Percentiles rank a stretch among this genome's conserved stretches.
These are phyloP conservation scores for Mycena leptocephala DNA, from an alignment of 768 basidiomycete species.

Conservation along the genomic window DNA sequence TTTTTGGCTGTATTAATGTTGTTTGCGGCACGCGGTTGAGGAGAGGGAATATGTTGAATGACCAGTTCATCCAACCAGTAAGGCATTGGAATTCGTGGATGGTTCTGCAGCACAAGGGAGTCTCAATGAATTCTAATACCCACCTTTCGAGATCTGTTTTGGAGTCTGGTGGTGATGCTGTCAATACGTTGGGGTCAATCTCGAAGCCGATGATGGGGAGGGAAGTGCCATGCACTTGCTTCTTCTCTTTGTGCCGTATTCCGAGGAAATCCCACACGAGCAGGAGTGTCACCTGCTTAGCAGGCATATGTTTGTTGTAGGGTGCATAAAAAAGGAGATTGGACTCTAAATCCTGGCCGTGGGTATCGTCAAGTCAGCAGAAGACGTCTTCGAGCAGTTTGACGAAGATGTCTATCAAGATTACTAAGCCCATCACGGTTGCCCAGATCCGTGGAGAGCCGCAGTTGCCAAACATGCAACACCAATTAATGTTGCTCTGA, in stretches of 20 bases:
- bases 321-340: conserved; percentile 37
- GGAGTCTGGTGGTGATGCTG: conserved; percentile 27
- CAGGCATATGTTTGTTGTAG: conserved; percentile 39
- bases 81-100: no score
- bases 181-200: conserved; percentile 45
- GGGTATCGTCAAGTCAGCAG: conserved; percentile 49
- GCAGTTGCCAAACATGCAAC: conserved; percentile 40
- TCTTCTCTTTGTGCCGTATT: conserved; percentile 42
- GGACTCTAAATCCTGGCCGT: conserved; percentile 21
- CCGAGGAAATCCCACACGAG: conserved; percentile 43
- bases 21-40: conserved; percentile 38
- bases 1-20: conserved; percentile 34
- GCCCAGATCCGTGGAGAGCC: no score
- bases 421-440: conserved; percentile 45
- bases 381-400: conserved; percentile 28
- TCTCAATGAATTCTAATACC: conserved; percentile 30
- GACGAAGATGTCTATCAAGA: conserved; percentile 46
- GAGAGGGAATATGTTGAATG: conserved; percentile 34
- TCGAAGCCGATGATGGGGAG: conserved; percentile 54
- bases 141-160: conserved; percentile 23
- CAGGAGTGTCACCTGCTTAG: conserved; percentile 42
- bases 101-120: conserved; percentile 28
- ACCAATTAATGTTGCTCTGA: conserved; percentile 41
- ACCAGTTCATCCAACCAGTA: conserved; percentile 46
- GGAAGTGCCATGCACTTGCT: conserved; percentile 45